Conservation (phyloP, 306 rosid genomes). For the Carpinus fangiana region DNA sequence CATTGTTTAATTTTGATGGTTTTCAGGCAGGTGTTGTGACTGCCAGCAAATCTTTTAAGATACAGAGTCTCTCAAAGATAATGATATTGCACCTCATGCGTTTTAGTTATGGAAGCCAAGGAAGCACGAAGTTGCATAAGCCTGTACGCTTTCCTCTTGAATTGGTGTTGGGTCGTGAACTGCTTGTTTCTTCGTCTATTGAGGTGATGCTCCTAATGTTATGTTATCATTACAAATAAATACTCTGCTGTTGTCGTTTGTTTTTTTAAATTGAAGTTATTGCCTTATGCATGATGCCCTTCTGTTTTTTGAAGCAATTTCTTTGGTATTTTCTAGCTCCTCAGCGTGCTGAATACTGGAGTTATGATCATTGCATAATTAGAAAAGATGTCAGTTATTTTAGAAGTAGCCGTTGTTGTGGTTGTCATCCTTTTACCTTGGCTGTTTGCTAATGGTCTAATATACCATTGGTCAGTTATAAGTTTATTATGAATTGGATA, state of each 20-base stretch:
- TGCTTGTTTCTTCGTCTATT: constrained; percentile 62
- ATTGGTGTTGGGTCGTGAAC: constrained; percentile 68
- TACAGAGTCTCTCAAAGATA: constrained; percentile 75
- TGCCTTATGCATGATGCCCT: not conserved
- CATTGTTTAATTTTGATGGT: not conserved
- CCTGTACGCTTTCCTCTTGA: constrained; percentile 82
- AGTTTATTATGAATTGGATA: not conserved
- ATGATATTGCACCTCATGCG: constrained; percentile 96
- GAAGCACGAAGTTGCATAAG: constrained; percentile 94
- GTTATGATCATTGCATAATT: not conserved
- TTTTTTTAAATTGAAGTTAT: not conserved
- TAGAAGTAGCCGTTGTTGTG: too few species aligned
- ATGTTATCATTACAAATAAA: not conserved
- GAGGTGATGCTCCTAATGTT: constrained; percentile 47
- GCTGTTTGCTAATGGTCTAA: not conserved
- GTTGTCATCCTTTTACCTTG: not conserved
- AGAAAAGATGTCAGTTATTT: too few species aligned
- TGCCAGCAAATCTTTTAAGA: constrained; percentile 77
- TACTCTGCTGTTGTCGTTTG: not conserved
- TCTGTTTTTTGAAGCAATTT: not conserved
- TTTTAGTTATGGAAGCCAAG: constrained; percentile 90
- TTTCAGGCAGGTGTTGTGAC: constrained; percentile 76
- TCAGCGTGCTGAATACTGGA: not conserved
- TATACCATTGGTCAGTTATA: not conserved
- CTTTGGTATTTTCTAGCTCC: not conserved